Conservation (phyloP, 805 yeast genomes). For the Starmerella kuoi region DNA sequence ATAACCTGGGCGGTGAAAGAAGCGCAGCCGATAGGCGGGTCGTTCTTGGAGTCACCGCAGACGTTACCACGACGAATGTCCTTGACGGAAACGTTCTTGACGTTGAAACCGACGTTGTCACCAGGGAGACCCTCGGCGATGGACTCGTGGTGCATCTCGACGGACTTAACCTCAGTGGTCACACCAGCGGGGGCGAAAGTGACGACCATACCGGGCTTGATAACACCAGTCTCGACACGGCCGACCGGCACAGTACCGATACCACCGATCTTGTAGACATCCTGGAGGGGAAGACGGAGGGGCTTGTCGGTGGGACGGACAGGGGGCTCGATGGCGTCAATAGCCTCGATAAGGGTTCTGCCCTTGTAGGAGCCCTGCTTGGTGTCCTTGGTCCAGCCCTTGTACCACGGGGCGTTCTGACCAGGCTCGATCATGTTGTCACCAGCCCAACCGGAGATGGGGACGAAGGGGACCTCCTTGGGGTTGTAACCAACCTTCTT, state of each 20-base stretch:
- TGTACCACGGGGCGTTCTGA: constrained; percentile 75
- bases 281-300: constrained; percentile 80
- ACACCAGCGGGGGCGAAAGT: constrained; percentile 85
- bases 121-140: constrained; percentile 73
- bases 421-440: constrained; percentile 84
- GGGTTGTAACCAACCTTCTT: constrained; percentile 99
- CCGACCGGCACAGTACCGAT: constrained; percentile 89
- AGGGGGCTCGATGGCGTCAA: constrained; percentile 73
- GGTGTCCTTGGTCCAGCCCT: constrained; percentile 76
- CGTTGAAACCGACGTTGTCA: constrained; percentile 85
- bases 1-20: constrained; percentile 80
- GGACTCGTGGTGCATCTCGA: constrained; percentile 79
- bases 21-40: constrained; percentile 68
- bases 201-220: constrained; percentile 85
- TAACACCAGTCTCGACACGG: constrained; percentile 85
- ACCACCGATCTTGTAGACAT: constrained; percentile 89
- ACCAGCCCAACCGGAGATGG: constrained; percentile 88
- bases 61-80: constrained; percentile 90
- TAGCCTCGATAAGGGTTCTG: constrained; percentile 74
- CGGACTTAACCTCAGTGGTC: constrained; percentile 81
- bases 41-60: constrained; percentile 80
- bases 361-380: constrained; percentile 60
- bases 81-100: constrained; percentile 80
- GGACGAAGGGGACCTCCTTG: constrained; percentile 95
- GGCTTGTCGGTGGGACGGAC: constrained; percentile 74